phyloP scores from a whole-genome alignment of 306 rosid species.

The Dalbergia oliveri region DNA sequence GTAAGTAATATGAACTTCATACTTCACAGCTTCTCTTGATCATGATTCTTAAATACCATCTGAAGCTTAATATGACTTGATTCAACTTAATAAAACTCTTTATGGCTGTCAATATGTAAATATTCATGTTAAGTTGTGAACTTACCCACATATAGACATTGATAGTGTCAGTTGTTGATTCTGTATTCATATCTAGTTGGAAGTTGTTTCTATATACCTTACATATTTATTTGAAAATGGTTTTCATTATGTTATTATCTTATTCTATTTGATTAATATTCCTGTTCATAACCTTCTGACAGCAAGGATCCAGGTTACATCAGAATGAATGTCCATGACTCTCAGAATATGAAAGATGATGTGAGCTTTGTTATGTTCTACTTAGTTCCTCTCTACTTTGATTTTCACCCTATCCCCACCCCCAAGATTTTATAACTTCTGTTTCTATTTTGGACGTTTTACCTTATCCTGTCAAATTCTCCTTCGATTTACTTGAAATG shows the following conservation, averaged over 20 bases:
- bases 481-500: background rate
- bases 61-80: conserved; percentile 21
- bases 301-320: conserved; percentile 99
- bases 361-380: conserved; percentile 56
- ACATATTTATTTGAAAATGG: background rate
- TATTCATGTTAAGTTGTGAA: conserved; percentile 4
- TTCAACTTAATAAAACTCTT: background rate
- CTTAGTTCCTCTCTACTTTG: conserved; percentile 11
- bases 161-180: background rate
- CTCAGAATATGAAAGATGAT: conserved; percentile 85
- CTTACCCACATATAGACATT: conserved; percentile 1
- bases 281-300: conserved; percentile 47
- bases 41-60: background rate
- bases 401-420: background rate
- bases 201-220: conserved; percentile 10
- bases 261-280: conserved; percentile 33
- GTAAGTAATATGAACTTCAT: conserved; percentile 54
- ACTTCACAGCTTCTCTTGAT: conserved; percentile 10
- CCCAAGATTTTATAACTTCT: conserved; percentile 23
- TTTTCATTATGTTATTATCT: conserved; percentile 31
- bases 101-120: conserved; percentile 6
- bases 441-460: conserved; percentile 19
- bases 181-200: conserved; percentile 31
- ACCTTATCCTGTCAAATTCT: background rate
- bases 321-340: conserved; percentile 68